Conservation (phyloP, 768 basidiomycete species). For the Phlegmacium glaucopus region DNA sequence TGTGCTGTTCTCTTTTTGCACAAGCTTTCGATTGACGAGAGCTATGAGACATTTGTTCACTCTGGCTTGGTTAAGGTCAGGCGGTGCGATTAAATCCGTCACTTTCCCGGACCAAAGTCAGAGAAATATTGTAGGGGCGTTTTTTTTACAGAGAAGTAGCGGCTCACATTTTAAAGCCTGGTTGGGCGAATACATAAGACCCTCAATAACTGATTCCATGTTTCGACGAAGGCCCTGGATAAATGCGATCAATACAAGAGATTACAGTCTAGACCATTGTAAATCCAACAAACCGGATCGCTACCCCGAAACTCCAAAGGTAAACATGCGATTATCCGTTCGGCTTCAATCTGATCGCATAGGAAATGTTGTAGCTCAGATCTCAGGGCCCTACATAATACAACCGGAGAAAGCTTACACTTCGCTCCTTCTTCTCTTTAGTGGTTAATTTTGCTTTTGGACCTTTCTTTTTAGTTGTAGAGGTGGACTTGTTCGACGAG, state of each 20-base stretch:
- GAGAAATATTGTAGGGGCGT: background rate
- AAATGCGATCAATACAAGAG: background rate
- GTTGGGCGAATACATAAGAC: slow-evolving; percentile 60
- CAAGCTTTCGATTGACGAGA: slow-evolving; percentile 82
- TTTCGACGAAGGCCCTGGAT: slow-evolving; percentile 65
- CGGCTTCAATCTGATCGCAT: slow-evolving; percentile 48
- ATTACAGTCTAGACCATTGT: background rate
- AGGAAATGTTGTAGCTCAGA: background rate
- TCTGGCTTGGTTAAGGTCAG: slow-evolving; percentile 84
- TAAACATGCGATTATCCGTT: slow-evolving; percentile 69
- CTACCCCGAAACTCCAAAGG: slow-evolving; percentile 90
- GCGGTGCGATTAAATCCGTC: slow-evolving; percentile 68
- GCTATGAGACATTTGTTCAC: slow-evolving; percentile 95
- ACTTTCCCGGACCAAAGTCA: slow-evolving; percentile 40
- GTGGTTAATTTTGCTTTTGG: slow-evolving; percentile 66
- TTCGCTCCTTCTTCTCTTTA: slow-evolving; percentile 82
- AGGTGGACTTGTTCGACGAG: slow-evolving; percentile 32
- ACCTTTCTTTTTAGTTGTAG: slow-evolving; percentile 48
- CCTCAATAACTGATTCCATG: slow-evolving; percentile 79
- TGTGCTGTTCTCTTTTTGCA: slow-evolving; percentile 67
- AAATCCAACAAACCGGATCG: slow-evolving; percentile 61
- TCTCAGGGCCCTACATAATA: background rate
- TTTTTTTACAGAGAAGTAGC: background rate
- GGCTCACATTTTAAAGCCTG: slow-evolving; percentile 62
- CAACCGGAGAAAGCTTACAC: slow-evolving; percentile 37